phyloP scores from a whole-genome alignment of 108 stramenopile species.

The Craspedostauros australis region DNA sequence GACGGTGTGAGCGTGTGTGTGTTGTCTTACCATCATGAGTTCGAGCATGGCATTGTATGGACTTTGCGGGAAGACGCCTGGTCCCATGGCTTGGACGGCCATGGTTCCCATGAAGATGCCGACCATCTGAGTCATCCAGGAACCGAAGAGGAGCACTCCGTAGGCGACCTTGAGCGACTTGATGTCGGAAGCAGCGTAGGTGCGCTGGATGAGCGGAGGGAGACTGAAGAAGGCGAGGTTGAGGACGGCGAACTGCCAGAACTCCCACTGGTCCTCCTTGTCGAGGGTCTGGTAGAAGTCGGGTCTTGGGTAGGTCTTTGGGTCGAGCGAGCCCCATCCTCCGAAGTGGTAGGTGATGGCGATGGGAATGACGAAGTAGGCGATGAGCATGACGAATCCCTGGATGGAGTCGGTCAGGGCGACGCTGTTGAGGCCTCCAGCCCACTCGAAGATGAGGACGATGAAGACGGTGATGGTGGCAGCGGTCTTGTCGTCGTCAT shows the following conservation, averaged over 20 bases:
- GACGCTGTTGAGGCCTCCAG: conserved; percentile 25
- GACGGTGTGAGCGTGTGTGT: too few relatives aligned
- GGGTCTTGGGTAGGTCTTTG: conserved; percentile 14
- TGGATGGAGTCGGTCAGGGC: conserved; percentile 30
- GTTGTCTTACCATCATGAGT: too few relatives aligned
- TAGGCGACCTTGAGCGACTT: conserved; percentile 19
- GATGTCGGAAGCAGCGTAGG: conserved; percentile 24
- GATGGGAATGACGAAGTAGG: conserved; percentile 16
- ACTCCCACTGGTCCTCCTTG: conserved; percentile 12
- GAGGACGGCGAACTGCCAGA: conserved; percentile 29
- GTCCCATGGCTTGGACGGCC: too few relatives aligned
- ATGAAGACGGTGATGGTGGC: conserved; percentile 22
- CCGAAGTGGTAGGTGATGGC: conserved; percentile 13
- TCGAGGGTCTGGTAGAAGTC: conserved; percentile 28
- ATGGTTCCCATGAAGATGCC: conserved; percentile 34
- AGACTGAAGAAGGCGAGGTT: conserved; percentile 33
- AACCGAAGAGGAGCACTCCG: conserved; percentile 3
- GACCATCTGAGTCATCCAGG: conserved; percentile 23
- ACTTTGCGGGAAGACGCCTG: too few relatives aligned
- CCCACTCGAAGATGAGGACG: conserved; percentile 34
- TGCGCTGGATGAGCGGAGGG: conserved; percentile 31
- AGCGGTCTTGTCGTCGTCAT: conserved; percentile 12
- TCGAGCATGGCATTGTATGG: too few relatives aligned
- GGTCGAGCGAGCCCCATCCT: conserved; percentile 26
- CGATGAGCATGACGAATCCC: conserved; percentile 18